Evolutionary conservation across 2,329 filamentous ascomycete genomes (phyloP), one percentile per base, ranked within the genome.

Genomic region (Coniella vitis): DNA sequence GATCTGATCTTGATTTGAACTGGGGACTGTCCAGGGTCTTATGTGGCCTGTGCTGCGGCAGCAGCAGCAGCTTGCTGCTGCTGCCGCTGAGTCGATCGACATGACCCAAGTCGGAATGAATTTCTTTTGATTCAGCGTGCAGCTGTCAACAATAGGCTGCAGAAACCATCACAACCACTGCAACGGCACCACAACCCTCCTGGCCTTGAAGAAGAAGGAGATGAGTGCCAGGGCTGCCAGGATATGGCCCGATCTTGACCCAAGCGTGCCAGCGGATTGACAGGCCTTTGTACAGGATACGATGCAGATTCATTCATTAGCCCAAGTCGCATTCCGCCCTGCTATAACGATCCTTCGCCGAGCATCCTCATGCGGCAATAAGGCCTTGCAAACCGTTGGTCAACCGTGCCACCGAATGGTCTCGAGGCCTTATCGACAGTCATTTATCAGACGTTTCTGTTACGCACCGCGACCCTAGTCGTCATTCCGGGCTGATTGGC

Each of bases 1-100:
- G 46, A 49, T 44, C 49, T 51, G 41, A 45, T 39, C 43, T 50
- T 47, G 25, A 35, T 16, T 14, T 31, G 49, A n/a, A 40, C 49
- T 45, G 43, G 43, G 43, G 43, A 29, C 43, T 16, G 25, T 45
- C 44, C 36, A 38, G 44, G 44, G 37, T 39, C 31, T 20, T 37
- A 4, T 25, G 19, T 21, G 37, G 44, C 29, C 36, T 46, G 25
- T 34, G 44, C 31, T 34, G 25, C 25, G 10, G 25, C 25, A 29
- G 25, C 25, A 29, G 25, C 25, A 29, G 25, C 25, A 29, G 25
- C n/a, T n/a, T n/a, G n/a, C n/a, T n/a, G n/a, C 25, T 5, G 25
- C 31, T 16, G 17, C 25, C 17, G 19, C 32, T 29, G 36, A 34
- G 20, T 35, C 36, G 31, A 47, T 39, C 36, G 40, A 42, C 40